Evolutionary conservation across 2,329 filamentous ascomycete genomes (phyloP).

Genomic region (Apiospora pterosperma): DNA sequence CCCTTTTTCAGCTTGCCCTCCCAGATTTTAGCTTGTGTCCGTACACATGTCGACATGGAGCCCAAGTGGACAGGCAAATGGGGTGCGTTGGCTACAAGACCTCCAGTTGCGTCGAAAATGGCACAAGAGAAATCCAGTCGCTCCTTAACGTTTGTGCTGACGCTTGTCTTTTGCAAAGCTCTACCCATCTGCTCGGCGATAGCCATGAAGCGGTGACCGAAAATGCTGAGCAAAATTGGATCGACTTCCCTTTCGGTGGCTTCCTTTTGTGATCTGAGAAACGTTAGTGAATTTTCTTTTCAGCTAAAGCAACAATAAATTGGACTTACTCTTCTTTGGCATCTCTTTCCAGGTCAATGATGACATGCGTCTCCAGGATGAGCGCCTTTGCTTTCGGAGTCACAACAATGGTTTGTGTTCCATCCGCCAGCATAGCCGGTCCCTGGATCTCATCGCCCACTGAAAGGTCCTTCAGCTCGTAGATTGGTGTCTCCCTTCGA

Average conservation of each 20-base stretch:
- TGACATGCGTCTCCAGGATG: constrained; percentile 80
- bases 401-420: constrained; percentile 88
- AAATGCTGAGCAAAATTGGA: constrained; percentile 74
- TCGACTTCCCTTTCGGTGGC: constrained; percentile 52
- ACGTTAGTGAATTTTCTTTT: not conserved
- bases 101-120: constrained; percentile 72
- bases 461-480: constrained; percentile 71
- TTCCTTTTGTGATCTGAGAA: constrained; percentile 14
- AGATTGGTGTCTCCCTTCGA: constrained; percentile 73
- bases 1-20: constrained; percentile 72
- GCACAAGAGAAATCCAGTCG: constrained; percentile 81
- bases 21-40: constrained; percentile 78
- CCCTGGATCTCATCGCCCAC: constrained; percentile 72
- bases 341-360: constrained; percentile 75
- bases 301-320: not conserved
- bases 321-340: constrained; percentile 36
- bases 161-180: constrained; percentile 74
- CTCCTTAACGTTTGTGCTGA: constrained; percentile 79
- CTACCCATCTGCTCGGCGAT: constrained; percentile 84
- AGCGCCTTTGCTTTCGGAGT: constrained; percentile 74
- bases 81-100: constrained; percentile 74
- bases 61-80: constrained; percentile 80
- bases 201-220: constrained; percentile 80
- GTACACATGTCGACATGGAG: constrained; percentile 81
- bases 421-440: constrained; percentile 82